phyloP scores from a whole-genome alignment of 352 stramenopile species.

The Phytophthora hybrid region DNA sequence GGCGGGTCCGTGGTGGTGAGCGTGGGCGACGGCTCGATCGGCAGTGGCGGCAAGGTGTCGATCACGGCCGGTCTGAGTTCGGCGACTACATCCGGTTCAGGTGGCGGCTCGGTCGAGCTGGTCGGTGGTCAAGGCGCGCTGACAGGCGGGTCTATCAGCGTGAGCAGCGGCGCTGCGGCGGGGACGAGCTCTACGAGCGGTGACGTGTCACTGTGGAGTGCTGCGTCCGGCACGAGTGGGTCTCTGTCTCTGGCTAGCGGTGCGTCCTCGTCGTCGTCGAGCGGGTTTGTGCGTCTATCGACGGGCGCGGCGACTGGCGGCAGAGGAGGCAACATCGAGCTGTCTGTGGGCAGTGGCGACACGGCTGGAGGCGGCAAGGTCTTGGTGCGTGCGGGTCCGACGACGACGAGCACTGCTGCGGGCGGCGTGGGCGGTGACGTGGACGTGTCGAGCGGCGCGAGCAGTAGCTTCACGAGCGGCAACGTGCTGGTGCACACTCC shows the following conservation, averaged over 20 bases:
- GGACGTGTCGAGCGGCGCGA: constrained; percentile 43
- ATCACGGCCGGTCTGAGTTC: too few species aligned
- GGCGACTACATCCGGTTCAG: too few species aligned
- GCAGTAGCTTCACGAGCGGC: constrained; percentile 8
- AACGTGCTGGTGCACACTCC: constrained; percentile 10
- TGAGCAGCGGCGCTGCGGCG: constrained; percentile 1
- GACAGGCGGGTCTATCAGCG: too few species aligned
- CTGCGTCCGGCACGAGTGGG: constrained; percentile 5
- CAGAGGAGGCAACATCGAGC: constrained; percentile 6
- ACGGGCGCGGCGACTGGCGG: constrained; percentile 11
- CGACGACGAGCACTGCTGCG: constrained; percentile 33
- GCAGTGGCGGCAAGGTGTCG: too few species aligned
- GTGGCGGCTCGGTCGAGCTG: too few species aligned
- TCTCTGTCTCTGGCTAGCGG: constrained; percentile 15
- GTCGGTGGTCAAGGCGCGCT: too few species aligned
- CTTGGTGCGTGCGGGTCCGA: background rate
- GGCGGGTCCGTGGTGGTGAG: too few species aligned
- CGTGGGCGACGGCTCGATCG: too few species aligned
- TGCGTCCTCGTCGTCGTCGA: constrained; percentile 17
- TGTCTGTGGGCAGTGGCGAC: background rate
- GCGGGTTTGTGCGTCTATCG: constrained; percentile 23
- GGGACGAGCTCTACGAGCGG: constrained; percentile 48
- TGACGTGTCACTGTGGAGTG: constrained; percentile 13
- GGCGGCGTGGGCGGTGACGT: constrained; percentile 49
- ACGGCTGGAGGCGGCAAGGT: background rate